Base-by-base conservation (phyloP, 1,139 yeast species). In the Yamadazyma kanchanaburiensis region DNA sequence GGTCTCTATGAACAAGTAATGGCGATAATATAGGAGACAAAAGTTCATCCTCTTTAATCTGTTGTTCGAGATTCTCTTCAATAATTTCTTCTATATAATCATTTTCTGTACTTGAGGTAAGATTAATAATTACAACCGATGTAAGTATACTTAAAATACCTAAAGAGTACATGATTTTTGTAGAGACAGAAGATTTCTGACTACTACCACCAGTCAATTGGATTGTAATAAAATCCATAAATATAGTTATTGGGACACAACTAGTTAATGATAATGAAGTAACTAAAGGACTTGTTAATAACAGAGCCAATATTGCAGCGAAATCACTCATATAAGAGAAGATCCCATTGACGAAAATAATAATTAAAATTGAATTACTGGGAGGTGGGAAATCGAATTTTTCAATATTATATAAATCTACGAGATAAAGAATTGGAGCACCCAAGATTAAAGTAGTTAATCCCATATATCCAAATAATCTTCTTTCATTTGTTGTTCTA, bases 211-310 rank as follows among this genome's bases (percentile, higher is more conserved):
- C 57, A 1, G 56, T 43, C 6, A 52, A 26, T 8, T 42, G 40
- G 22, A 60, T 37, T 3, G 62, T 46, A 14, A 69, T 39, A 36
- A 60, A 68, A 40, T 74, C 77, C 12, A 69, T 51, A 33, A 69
- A 58, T 34, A 74, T 70, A 17, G 74, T 70, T 21, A 74, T 59
- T 3, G 80, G 80, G 21, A 74, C 70, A 0, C 74, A 69, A 1
- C 74, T 60, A 0, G 79, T 70, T 23, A 74, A 50, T 4, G 78
- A 70, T 22, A 74, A 55, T 6, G 77, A 64, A 2, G 77, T 69
- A 7, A 74, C 66, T 34, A 74, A 56, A 0, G 80, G 80, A 31
- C 76, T 70, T 0, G 79, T 74, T 26, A 73, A 56, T 16, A 74
- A 48, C 60, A 73, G 63, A 5, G 80, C 77, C 20, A 71, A 45